A percentile compares a stretch with the other conserved stretches of the same genome.
Evolutionary conservation across 192 early-diverging fungal species (phyloP).

Genomic region (Lunasporangiospora selenospora): DNA sequence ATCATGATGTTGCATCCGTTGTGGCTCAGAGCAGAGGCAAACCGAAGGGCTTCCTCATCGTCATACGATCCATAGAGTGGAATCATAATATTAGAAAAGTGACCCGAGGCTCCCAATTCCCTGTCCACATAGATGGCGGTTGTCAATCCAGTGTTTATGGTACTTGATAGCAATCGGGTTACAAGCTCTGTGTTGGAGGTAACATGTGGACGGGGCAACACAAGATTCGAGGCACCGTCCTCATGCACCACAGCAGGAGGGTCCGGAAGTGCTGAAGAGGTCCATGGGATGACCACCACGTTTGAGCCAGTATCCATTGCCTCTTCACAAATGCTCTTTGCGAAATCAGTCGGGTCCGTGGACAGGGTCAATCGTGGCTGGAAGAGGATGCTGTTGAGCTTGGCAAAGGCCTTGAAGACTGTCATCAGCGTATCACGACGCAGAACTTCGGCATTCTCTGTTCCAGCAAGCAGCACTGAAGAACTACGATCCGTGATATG

Average conservation of each 20-base stretch:
- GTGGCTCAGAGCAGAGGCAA: constrained; percentile 34
- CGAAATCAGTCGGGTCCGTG: constrained; percentile 69
- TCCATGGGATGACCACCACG: constrained; percentile 77
- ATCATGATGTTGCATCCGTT: constrained; percentile 20
- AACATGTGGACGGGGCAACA: constrained; percentile 20
- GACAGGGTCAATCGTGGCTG: constrained; percentile 66
- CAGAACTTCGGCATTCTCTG: constrained; percentile 65
- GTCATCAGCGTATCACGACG: constrained; percentile 78
- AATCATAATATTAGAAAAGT: constrained; percentile 36
- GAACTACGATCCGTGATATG: constrained; percentile 83
- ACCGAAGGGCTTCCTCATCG: constrained; percentile 26
- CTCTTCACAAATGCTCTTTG: constrained; percentile 65
- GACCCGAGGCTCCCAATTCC: constrained; percentile 38
- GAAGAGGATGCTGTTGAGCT: constrained; percentile 71
- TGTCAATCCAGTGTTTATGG: constrained; percentile 14
- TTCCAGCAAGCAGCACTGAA: constrained; percentile 75
- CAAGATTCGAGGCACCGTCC: background rate
- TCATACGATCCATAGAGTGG: constrained; percentile 38
- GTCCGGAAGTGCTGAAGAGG: constrained; percentile 42
- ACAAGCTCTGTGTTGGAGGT: constrained; percentile 30
- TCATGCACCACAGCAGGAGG: background rate
- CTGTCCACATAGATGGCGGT: constrained; percentile 38
- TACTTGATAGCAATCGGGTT: constrained; percentile 16
- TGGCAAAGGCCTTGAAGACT: constrained; percentile 84
- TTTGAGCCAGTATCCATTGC: constrained; percentile 61